phyloP scores from a whole-genome alignment of 768 basidiomycete genomes.

The Suillus sp. region DNA sequence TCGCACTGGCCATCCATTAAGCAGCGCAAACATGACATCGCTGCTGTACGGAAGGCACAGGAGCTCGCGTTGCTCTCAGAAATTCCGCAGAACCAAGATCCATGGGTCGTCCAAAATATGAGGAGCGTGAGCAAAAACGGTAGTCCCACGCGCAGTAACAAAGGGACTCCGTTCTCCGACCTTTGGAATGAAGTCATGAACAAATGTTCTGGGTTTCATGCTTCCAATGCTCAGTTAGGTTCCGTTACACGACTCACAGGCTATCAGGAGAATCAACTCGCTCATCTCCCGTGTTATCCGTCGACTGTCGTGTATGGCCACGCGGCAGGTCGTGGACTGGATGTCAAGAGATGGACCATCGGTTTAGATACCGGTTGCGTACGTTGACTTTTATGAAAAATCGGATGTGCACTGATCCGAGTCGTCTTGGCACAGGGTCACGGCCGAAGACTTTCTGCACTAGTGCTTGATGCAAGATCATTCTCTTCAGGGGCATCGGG shows the following conservation, averaged over 20 bases:
- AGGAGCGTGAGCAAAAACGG: constrained; percentile 41
- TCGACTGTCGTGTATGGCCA: constrained; percentile 88
- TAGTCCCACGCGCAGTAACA: constrained; percentile 34
- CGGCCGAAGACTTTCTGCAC: constrained; percentile 61
- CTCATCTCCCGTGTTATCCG: constrained; percentile 62
- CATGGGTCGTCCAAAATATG: constrained; percentile 62
- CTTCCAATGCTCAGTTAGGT: neutral
- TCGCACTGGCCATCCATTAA: constrained; percentile 54
- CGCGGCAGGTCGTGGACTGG: constrained; percentile 75
- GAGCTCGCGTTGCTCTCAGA: constrained; percentile 67
- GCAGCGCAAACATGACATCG: constrained; percentile 21
- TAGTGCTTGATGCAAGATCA: constrained; percentile 51
- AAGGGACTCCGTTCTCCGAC: constrained; percentile 75
- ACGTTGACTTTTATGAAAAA: constrained; percentile 29
- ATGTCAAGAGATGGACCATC: constrained; percentile 79
- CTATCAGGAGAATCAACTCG: constrained; percentile 17
- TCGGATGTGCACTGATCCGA: neutral
- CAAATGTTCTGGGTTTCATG: constrained; percentile 53
- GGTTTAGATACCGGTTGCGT: constrained; percentile 87
- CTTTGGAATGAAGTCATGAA: constrained; percentile 72
- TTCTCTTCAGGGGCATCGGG: constrained; percentile 34
- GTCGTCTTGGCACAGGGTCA: constrained; percentile 49
- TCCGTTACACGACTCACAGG: neutral
- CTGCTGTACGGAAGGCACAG: constrained; percentile 54
- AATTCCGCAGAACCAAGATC: constrained; percentile 75